Evolutionary conservation across 805 yeast genomes (phyloP), one percentile per base, ranked within the genome.

Genomic region (Scheffersomyces coipomensis): DNA sequence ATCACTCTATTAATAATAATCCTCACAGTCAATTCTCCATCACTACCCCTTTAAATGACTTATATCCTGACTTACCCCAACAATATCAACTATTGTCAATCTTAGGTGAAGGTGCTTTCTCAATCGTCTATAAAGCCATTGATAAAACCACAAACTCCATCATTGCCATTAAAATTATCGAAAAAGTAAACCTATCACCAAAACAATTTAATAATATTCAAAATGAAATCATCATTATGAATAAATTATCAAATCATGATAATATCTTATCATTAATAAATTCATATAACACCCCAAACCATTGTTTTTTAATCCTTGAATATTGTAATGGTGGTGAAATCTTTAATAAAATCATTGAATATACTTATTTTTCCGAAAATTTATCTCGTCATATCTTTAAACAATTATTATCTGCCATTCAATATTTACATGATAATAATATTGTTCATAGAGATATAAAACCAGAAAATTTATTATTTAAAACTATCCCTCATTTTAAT

Each of bases 91-190:
- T 70, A 13, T 34, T 64, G 25, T 52, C 59, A 10, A 47, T 61
- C 16, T 47, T 85, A 13, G 91, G 93, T 1, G 90, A 85, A 55
- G 98, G 98, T 7, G 97, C 97, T 0, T 90, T 91, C 57, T 87
- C 96, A 2, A 74, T 78, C 10, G 98, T 91, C 4, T 87, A 81
- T 66, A 81, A 76, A 55, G 95, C 95, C 0, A 55, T 67, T 12
- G 82, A 83, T 49, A 13, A 30, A 5, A 13, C 16, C 2, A 9
- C 9, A 21, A 47, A 62, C 3, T 48, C 48, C 9, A 56, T 69
- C 5, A 82, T 87, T 12, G 96, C 96, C 10, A 77, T 88, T 52
- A 88, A 88, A 53, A 76, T 86, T 42, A 85, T 88, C 33, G 73
- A 78, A 49, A 88, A 88, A 56, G 61, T 63, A 33, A 71, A 73